phyloP scores from a whole-genome alignment of 257 asterid species.

The Dorcoceras hygrometricum region DNA sequence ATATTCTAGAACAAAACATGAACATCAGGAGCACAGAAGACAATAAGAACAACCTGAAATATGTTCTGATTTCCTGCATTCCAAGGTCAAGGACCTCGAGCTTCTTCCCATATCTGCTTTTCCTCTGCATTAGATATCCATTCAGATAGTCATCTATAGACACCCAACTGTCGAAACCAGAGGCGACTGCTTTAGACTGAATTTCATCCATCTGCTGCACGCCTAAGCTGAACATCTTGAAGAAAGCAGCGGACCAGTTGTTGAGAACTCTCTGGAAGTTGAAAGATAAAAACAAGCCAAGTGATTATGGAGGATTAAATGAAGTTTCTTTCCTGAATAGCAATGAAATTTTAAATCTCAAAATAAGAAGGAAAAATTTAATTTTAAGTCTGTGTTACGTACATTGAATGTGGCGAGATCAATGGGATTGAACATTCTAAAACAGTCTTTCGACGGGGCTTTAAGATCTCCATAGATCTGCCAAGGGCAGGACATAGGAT shows the following conservation, averaged over 20 bases:
- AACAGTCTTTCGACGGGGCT: constrained; percentile 89
- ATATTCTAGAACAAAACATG: constrained; percentile 96
- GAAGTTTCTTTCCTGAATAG: background rate
- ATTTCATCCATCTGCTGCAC: constrained; percentile 64
- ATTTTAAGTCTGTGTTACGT: constrained; percentile 25
- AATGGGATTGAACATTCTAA: constrained; percentile 89
- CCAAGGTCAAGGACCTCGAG: constrained; percentile 92
- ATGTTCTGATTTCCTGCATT: constrained; percentile 87
- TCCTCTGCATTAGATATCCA: constrained; percentile 80
- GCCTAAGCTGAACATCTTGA: constrained; percentile 71
- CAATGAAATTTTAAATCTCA: background rate
- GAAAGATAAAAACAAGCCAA: constrained; percentile 19
- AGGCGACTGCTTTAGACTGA: constrained; percentile 44
- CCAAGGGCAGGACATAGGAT: constrained; percentile 13
- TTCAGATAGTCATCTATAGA: constrained; percentile 88
- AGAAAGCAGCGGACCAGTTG: constrained; percentile 89
- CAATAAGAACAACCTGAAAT: constrained; percentile 81
- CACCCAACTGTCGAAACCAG: constrained; percentile 62
- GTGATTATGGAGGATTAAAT: constrained; percentile 3
- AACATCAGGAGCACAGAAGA: constrained; percentile 87
- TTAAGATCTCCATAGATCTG: constrained; percentile 92
- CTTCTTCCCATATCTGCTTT: constrained; percentile 78
- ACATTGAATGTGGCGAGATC: constrained; percentile 87
- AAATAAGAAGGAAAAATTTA: background rate
- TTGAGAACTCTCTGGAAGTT: constrained; percentile 76